Percentiles rank a stretch among this genome's conserved stretches.
phyloP scores from a whole-genome alignment of 225 moss, liverwort and hornwort genomes.

The Polytrichum commune region DNA sequence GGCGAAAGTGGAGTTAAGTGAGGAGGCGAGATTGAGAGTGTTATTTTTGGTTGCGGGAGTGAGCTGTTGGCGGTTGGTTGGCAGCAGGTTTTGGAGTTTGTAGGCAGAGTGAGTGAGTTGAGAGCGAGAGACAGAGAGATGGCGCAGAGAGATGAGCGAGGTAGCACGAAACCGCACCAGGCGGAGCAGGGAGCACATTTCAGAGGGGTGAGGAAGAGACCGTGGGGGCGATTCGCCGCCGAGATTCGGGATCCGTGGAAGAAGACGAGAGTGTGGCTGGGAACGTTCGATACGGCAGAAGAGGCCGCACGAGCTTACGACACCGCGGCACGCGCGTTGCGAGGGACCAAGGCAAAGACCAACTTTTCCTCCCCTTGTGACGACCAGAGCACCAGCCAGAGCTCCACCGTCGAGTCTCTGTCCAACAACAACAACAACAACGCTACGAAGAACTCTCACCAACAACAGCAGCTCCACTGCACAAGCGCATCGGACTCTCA shows the following conservation, averaged over 20 bases:
- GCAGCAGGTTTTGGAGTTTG: too few species aligned
- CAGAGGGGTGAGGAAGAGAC: conserved; percentile 87
- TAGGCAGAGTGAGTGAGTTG: too few species aligned
- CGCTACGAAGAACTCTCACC: conserved; percentile 14
- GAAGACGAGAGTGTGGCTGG: conserved; percentile 94
- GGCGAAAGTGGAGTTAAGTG: too few species aligned
- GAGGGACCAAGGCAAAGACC: conserved; percentile 90
- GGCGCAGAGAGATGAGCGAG: conserved; percentile 65
- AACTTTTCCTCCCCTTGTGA: conserved; percentile 81
- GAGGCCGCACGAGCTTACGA: conserved; percentile 91
- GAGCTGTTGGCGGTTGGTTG: too few species aligned
- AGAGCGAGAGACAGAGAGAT: conserved; percentile 18
- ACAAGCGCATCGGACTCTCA: conserved; percentile 23
- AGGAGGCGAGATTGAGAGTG: too few species aligned
- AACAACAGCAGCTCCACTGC: conserved; percentile 31
- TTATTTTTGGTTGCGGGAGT: too few species aligned
- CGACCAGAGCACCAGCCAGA: conserved; percentile 93
- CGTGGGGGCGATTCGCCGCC: conserved; percentile 95
- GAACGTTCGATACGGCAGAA: conserved; percentile 89
- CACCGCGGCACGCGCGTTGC: conserved; percentile 70
- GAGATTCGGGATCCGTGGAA: conserved; percentile 99
- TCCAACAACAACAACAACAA: conserved; percentile 56
- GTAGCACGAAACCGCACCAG: conserved; percentile 50
- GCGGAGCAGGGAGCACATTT: conserved; percentile 85
- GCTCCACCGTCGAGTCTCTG: conserved; percentile 88